Base-by-base conservation (phyloP, 257 asterid genomes). In the Henckelia pumila region DNA sequence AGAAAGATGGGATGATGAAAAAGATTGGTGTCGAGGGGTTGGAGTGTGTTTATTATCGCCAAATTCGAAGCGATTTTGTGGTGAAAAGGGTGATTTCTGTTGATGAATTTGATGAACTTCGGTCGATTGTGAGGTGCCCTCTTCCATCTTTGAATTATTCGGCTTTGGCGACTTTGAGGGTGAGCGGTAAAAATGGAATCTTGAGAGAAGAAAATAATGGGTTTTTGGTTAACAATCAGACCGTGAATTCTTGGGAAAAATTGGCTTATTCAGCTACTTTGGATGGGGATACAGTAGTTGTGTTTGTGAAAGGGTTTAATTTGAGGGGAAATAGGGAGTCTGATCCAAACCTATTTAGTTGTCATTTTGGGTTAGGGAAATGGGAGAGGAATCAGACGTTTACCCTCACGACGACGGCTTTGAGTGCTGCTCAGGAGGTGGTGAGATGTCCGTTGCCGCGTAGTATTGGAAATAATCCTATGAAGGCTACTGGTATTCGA, bases 271-370 rank as follows among this genome's bases (percentile, higher is more conserved):
- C 84, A 29, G 96, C 96, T 32, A 73, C 79, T n/a, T 62, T 91
- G 67, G 99, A 94, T 75, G 84, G 82, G 62, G 78, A 70, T 19
- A 84, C 87, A 0, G 90, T 63, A 52, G 87, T 81, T 23, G 96
- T 94, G 74, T 94, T 94, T 74, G 97, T 85, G 22, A 94, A 94
- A 73, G 99, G 99, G 5, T 80, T 94, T 93, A 91, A 85, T 79
- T 80, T 91, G 55, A 81, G 97, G 85, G 83, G 87, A 2, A 78
- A 77, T 67, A 66, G 89, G 47, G 82, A 81, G 50, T 88, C 95
- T 0, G 83, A 91, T 66, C 95, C 97, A 1, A 72, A 75, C 23
- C 88, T 69, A 25, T 87, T 88, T 73, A 88, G 70, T 71, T 94
- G 99, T 79, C 95, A 91, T 83, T 91, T 91, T 16, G 91, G 94